Evolutionary conservation across 495 filamentous ascomycete species (phyloP).

Genomic region (Parathielavia appendiculata): DNA sequence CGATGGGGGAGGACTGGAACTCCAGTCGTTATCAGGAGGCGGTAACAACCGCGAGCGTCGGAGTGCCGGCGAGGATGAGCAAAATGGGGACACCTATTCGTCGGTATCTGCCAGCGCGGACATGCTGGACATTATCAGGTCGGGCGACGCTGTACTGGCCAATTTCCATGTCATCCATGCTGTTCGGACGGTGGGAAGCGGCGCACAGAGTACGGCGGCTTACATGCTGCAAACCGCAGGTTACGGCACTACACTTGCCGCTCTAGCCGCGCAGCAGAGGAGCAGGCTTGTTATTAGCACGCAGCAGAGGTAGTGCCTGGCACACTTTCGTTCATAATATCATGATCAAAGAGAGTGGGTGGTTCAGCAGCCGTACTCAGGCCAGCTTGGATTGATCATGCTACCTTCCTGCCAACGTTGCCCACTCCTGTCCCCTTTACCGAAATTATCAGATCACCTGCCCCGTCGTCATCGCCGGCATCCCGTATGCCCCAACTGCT

Average conservation of each 20-base stretch:
- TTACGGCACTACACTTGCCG: slow-evolving; percentile 45
- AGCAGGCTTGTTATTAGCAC: slow-evolving; percentile 28
- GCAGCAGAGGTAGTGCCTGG: slow-evolving; percentile 15
- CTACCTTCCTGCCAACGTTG: slow-evolving; percentile 91
- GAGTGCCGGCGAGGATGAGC: slow-evolving; percentile 34
- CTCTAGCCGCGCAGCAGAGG: slow-evolving; percentile 42
- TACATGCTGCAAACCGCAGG: slow-evolving; percentile 48
- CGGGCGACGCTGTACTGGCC: slow-evolving; percentile 64
- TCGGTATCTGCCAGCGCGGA: slow-evolving; percentile 35
- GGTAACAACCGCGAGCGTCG: slow-evolving; percentile 18
- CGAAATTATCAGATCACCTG: slow-evolving; percentile 73
- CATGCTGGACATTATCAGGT: slow-evolving; percentile 55
- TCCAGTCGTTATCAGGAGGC: slow-evolving; percentile 36
- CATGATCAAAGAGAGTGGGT: not conserved
- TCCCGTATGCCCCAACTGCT: slow-evolving; percentile 79
- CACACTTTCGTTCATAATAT: not conserved
- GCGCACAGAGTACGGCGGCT: slow-evolving; percentile 47
- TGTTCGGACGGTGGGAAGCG: slow-evolving; percentile 58
- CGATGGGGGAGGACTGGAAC: slow-evolving; percentile 47
- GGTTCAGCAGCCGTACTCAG: not conserved
- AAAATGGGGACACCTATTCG: slow-evolving; percentile 44
- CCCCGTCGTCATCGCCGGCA: slow-evolving; percentile 52
- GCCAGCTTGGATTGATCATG: slow-evolving; percentile 46
- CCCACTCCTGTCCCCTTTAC: slow-evolving; percentile 92
- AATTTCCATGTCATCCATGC: slow-evolving; percentile 65